These are phyloP conservation scores for Debaryomyces psychrophilus DNA, from an alignment of 1,139 yeast genomes.

Conservation along the genomic window DNA sequence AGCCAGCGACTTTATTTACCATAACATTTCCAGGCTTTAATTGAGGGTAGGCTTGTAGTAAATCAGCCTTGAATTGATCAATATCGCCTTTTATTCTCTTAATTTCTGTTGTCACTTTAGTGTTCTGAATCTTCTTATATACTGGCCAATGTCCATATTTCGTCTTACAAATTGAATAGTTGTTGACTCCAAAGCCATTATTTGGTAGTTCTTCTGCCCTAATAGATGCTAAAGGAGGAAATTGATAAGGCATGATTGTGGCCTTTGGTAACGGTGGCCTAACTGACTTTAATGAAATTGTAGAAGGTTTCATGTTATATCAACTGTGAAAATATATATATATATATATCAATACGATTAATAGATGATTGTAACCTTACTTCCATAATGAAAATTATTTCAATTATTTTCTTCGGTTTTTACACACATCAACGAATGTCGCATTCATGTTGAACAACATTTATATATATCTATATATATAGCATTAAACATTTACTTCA, in stretches of 20 bases:
- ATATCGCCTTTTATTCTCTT: slow-evolving; percentile 67
- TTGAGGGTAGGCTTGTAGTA: slow-evolving; percentile 49
- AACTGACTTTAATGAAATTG: slow-evolving; percentile 27
- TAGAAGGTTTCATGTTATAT: slow-evolving; percentile 31
- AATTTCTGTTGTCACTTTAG: slow-evolving; percentile 61
- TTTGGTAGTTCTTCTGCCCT: slow-evolving; percentile 36
- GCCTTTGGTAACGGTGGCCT: slow-evolving; percentile 26
- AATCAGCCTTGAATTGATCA: slow-evolving; percentile 58
- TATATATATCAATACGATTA: neutral
- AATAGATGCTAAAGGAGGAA: slow-evolving; percentile 34
- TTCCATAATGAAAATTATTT: slow-evolving; percentile 7
- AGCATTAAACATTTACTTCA: neutral
- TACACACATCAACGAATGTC: slow-evolving; percentile 6
- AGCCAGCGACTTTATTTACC: slow-evolving; percentile 43
- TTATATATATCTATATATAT: neutral
- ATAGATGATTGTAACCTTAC: neutral
- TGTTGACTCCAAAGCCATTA: slow-evolving; percentile 45
- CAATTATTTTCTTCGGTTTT: slow-evolving; percentile 6
- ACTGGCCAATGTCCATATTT: slow-evolving; percentile 70
- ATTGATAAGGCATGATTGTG: slow-evolving; percentile 24
- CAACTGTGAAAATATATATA: neutral
- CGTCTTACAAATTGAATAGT: slow-evolving; percentile 57
- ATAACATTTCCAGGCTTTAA: slow-evolving; percentile 49
- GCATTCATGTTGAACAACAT: neutral
- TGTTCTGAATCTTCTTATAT: slow-evolving; percentile 59